A percentile compares a stretch with the other conserved stretches of the same genome.
Conservation (phyloP, 2,329 filamentous ascomycete genomes). For the Hypoxylon sp. region DNA sequence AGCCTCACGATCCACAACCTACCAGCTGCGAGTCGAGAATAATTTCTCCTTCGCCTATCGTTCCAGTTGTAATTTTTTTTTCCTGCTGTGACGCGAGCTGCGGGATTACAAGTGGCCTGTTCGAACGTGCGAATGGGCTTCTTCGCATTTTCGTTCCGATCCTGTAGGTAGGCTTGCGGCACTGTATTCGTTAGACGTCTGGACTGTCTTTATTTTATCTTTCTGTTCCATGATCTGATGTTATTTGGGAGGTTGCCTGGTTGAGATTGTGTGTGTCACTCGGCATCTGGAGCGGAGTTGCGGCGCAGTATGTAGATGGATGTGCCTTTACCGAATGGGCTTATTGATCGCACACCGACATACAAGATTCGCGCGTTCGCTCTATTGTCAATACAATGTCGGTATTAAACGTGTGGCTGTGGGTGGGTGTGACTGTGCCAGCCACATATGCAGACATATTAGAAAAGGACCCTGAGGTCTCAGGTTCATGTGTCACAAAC, state of each 20-base stretch:
- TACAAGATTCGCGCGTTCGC: slow-evolving; percentile 21
- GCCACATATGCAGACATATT: slow-evolving; percentile 33
- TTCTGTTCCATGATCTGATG: slow-evolving; percentile 3
- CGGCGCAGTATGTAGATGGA: slow-evolving; percentile 2
- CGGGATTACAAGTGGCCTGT: slow-evolving; percentile 17
- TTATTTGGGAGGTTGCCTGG: slow-evolving; percentile 1
- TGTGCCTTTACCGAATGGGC: slow-evolving; percentile 18
- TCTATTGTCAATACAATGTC: slow-evolving; percentile 13
- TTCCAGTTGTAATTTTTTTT: slow-evolving; percentile 1
- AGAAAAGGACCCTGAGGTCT: slow-evolving; percentile 35
- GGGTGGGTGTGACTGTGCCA: slow-evolving; percentile 21
- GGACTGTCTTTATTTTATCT: slow-evolving; percentile 3
- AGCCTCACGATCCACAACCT: slow-evolving; percentile 36
- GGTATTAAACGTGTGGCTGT: slow-evolving; percentile 19
- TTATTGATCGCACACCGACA: slow-evolving; percentile 27
- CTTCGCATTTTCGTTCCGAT: slow-evolving; percentile 43
- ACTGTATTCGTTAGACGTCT: slow-evolving; percentile 21
- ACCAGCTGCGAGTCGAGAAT: slow-evolving; percentile 26
- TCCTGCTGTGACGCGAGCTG: slow-evolving; percentile 21
- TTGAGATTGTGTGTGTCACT: slow-evolving; percentile 5
- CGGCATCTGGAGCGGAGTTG: slow-evolving; percentile 2
- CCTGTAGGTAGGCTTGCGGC: slow-evolving; percentile 46
- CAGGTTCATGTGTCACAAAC: slow-evolving; percentile 31
- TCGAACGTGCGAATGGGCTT: slow-evolving; percentile 20
- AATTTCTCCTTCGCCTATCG: slow-evolving; percentile 3